These are phyloP conservation scores for Ampelocalamus luodianensis DNA, from an alignment of 176 grass and related monocot genomes.

Conservation along the genomic window DNA sequence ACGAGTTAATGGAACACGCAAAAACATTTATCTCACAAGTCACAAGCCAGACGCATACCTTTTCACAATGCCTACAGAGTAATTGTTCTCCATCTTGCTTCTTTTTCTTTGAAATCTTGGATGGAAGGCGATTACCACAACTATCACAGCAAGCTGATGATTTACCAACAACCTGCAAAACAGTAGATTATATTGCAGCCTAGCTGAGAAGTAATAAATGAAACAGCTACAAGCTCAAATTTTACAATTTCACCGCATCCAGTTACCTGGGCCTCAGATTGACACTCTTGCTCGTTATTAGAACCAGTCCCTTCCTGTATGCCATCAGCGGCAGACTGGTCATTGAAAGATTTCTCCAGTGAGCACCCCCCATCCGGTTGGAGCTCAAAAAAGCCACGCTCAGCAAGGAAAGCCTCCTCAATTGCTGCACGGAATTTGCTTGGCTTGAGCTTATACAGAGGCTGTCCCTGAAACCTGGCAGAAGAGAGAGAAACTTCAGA, in stretches of 20 bases:
- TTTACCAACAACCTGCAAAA: slow-evolving; percentile 55
- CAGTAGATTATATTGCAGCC: slow-evolving; percentile 25
- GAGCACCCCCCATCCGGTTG: slow-evolving; percentile 43
- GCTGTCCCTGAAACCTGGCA: slow-evolving; percentile 79
- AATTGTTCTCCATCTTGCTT: slow-evolving; percentile 50
- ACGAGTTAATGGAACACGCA: neutral
- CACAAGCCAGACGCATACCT: slow-evolving; percentile 40
- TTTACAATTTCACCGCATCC: neutral
- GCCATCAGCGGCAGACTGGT: slow-evolving; percentile 42
- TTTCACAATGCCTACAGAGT: slow-evolving; percentile 74
- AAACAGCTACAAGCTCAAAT: neutral
- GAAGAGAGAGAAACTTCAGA: slow-evolving; percentile 35
- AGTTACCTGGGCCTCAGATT: slow-evolving; percentile 62
- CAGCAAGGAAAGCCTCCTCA: slow-evolving; percentile 89
- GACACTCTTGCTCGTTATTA: slow-evolving; percentile 73
- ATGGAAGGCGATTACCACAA: slow-evolving; percentile 59
- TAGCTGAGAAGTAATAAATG: slow-evolving; percentile 1
- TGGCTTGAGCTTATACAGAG: slow-evolving; percentile 63
- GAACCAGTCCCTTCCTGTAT: slow-evolving; percentile 60
- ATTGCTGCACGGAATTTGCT: slow-evolving; percentile 76
- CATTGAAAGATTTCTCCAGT: slow-evolving; percentile 43
- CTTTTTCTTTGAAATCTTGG: slow-evolving; percentile 66
- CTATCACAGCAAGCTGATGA: slow-evolving; percentile 57
- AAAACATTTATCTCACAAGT: neutral
- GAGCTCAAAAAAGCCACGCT: slow-evolving; percentile 66